A percentile compares a stretch with the other conserved stretches of the same genome.
phyloP scores from a whole-genome alignment of 352 stramenopile genomes.

The Globisporangium paroecandrum region DNA sequence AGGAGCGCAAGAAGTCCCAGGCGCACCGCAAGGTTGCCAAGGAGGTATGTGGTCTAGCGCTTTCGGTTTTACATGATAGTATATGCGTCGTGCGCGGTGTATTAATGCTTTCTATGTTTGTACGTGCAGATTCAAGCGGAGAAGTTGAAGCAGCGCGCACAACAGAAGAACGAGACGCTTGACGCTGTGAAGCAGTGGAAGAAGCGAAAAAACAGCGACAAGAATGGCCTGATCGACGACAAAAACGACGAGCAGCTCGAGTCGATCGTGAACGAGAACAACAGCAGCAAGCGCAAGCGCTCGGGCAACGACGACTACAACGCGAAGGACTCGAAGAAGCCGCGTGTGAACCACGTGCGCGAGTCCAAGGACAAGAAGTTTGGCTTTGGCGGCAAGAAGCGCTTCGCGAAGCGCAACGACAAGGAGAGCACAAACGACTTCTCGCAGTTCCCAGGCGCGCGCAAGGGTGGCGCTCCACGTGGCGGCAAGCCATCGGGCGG shows the following conservation, averaged over 20 bases:
- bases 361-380: conserved; percentile 82
- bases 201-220: conserved; percentile 79
- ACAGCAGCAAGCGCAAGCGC: conserved; percentile 50
- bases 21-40: conserved; percentile 96
- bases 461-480: conserved; percentile 19
- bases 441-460: conserved; percentile 54
- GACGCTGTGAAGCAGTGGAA: conserved; percentile 88
- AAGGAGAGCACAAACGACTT: conserved; percentile 81
- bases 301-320: conserved; percentile 20
- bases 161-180: conserved; percentile 88
- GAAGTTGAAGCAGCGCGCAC: conserved; percentile 76
- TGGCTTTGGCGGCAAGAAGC: conserved; percentile 80
- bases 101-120: neutral
- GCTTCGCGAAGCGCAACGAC: conserved; percentile 73
- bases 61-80: neutral
- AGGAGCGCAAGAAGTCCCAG: conserved; percentile 96
- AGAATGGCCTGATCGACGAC: conserved; percentile 48
- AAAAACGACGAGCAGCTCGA: conserved; percentile 65
- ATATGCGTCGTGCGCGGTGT: neutral
- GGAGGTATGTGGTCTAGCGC: conserved; percentile 53
- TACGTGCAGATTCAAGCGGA: conserved; percentile 51
- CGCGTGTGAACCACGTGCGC: conserved; percentile 59
- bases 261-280: conserved; percentile 59
- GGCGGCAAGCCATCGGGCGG: conserved; percentile 28
- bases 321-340: conserved; percentile 50